A percentile compares a stretch with the other conserved stretches of the same genome.
Conservation (phyloP, 352 stramenopile genomes). For the Phytophthora kernoviae region DNA sequence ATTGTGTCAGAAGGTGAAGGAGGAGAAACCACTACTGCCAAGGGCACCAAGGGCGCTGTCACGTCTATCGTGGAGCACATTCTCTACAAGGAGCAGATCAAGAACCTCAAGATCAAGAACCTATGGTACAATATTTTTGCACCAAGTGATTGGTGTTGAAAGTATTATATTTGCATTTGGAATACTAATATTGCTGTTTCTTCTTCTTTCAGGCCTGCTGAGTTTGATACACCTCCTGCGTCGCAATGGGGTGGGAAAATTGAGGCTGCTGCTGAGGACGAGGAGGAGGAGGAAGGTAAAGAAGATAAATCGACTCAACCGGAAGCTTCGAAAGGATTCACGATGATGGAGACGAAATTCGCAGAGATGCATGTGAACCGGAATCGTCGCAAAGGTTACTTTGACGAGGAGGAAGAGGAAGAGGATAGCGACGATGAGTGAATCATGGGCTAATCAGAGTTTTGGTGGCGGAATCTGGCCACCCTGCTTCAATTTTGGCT, state of each 20-base stretch:
- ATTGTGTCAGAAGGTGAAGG: constrained; percentile 90
- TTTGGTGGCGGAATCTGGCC: constrained; percentile 8
- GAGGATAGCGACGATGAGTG: constrained; percentile 57
- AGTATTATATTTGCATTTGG: neutral
- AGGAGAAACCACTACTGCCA: constrained; percentile 69
- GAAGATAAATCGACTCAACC: constrained; percentile 5
- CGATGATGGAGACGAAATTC: constrained; percentile 58
- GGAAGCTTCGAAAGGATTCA: constrained; percentile 48
- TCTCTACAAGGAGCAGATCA: constrained; percentile 99
- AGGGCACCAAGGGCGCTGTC: constrained; percentile 89
- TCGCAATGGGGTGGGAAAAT: constrained; percentile 9
- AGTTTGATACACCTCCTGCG: constrained; percentile 40
- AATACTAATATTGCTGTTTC: neutral
- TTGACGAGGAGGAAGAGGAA: constrained; percentile 75
- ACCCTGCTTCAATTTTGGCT: constrained; percentile 26
- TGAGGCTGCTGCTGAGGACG: constrained; percentile 18
- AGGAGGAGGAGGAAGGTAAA: constrained; percentile 17
- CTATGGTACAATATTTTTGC: constrained; percentile 84
- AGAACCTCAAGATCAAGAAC: constrained; percentile 94
- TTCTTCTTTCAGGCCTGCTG: constrained; percentile 48
- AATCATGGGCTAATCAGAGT: constrained; percentile 1
- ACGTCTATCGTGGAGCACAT: constrained; percentile 95
- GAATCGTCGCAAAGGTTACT: constrained; percentile 78
- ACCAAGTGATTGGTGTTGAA: constrained; percentile 1
- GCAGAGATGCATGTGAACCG: constrained; percentile 71